Base-by-base conservation (phyloP, 2,329 filamentous ascomycete species). In the Dryadomyces quercivorus region DNA sequence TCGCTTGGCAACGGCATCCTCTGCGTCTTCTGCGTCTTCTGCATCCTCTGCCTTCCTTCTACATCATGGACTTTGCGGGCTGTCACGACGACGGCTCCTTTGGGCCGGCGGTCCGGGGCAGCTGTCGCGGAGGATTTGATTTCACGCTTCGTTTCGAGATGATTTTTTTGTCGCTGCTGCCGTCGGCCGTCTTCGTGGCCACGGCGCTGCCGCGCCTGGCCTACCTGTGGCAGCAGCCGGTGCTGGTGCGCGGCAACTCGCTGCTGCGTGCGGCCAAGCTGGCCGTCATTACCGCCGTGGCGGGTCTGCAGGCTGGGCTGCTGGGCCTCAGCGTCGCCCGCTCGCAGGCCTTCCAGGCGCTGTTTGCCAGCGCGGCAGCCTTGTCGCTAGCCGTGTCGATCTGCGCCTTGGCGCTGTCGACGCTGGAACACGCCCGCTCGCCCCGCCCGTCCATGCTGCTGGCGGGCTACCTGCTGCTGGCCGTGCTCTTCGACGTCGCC, bases 91-190 rank as follows among this genome's bases (percentile, higher is more conserved):
- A 44, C 42, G 42, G 12, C 42, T 34, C 36, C 22, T 46, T 55
- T 31, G 53, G 53, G 6, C 53, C 53, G 1, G 43, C 36, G 8
- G 53, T 55, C 31, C 26, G 15, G n/a, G 42, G 15, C 4, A 47
- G n/a, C n/a, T 54, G 53, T 26, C 47, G 53, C 8, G 51, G 34
- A 18, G 45, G 44, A 18, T 53, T 74, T 54, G 77, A 81, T 61
- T 73, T 78, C 49, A 74, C 72, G 2, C 63, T 80, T 15, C 69
- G 73, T n/a, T 68, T 80, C 49, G 67, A 71, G 57, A 66, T 70
- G 22, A 65, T 63, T 34, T 59, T 70, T 49, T 63, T 71, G 43
- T 60, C 64, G 40, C 61, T 64, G 51, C 26, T 60, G 21, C 69
- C 67, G 1, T 64, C 65, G 9, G 60, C 59, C 15, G 43, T 66